Evolutionary conservation across 768 basidiomycete species (phyloP).

Genomic region (Filobasidium wieringae): DNA sequence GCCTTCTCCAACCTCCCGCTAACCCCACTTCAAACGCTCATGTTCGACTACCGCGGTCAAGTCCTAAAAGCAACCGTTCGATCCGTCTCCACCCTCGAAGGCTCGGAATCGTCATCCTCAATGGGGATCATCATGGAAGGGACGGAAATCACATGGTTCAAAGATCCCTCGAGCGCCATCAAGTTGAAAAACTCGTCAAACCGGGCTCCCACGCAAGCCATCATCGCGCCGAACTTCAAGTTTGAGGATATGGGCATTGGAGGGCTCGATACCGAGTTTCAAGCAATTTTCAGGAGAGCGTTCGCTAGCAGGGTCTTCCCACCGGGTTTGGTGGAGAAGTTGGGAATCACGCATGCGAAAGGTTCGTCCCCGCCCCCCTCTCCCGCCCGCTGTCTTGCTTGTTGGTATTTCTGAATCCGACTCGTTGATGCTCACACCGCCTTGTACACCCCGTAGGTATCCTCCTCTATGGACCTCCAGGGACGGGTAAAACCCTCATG

Average conservation of each 20-base stretch:
- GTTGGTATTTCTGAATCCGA: conserved; percentile 1
- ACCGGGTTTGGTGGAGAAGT: conserved; percentile 86
- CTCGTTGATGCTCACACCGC: too few species aligned
- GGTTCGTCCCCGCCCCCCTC: conserved; percentile 45
- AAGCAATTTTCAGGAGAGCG: conserved; percentile 92
- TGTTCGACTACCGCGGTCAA: conserved; percentile 80
- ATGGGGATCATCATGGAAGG: conserved; percentile 77
- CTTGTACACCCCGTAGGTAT: conserved; percentile 74
- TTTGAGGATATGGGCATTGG: conserved; percentile 99
- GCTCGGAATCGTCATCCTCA: conserved; percentile 35
- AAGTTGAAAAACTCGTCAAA: conserved; percentile 85
- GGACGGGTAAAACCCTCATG: conserved; percentile 96
- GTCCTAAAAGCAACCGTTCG: conserved; percentile 65
- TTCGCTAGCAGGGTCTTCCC: conserved; percentile 99
- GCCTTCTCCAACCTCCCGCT: conserved; percentile 64
- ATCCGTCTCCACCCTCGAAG: conserved; percentile 49
- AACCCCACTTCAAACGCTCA: conserved; percentile 55
- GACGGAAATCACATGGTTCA: conserved; percentile 83
- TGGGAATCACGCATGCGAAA: conserved; percentile 97
- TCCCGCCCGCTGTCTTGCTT: background rate
- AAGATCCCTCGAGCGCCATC: conserved; percentile 66
- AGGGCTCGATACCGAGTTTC: conserved; percentile 88
- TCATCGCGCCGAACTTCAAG: conserved; percentile 95
- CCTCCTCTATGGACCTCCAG: conserved; percentile 87
- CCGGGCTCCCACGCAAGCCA: conserved; percentile 82